Evolutionary conservation across 768 basidiomycete species (phyloP).

Genomic region (Leucocoprinus leucothites): DNA sequence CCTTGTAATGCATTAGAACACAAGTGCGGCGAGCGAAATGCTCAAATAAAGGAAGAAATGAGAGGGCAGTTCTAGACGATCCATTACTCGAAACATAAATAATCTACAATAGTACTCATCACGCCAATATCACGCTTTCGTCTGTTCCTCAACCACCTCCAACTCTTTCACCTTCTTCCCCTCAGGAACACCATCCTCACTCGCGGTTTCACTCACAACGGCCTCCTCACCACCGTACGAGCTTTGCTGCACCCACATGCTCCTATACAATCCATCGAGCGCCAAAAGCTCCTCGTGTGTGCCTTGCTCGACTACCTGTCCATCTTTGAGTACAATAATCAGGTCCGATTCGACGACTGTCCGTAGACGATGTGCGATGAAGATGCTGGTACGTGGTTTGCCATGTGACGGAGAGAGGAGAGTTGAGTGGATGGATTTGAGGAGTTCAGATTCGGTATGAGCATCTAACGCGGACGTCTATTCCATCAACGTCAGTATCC

Average conservation of each 20-base stretch:
- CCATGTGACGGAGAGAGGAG: conserved; percentile 39
- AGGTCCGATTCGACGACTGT: conserved; percentile 93
- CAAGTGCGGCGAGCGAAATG: no score
- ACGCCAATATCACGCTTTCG: no score
- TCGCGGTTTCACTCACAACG: background rate
- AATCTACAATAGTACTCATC: no score
- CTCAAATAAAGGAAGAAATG: no score
- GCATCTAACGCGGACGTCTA: conserved; percentile 96
- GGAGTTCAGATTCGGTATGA: conserved; percentile 91
- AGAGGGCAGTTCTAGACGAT: no score
- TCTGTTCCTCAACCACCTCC: no score
- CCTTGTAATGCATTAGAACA: no score
- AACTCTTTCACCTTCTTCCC: no score
- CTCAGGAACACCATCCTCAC: no score
- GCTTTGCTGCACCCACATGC: conserved; percentile 82
- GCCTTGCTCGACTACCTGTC: conserved; percentile 87
- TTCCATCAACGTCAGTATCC: background rate
- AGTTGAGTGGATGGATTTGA: conserved; percentile 86
- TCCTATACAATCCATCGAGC: conserved; percentile 64
- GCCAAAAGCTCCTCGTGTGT: conserved; percentile 83
- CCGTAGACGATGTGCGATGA: conserved; percentile 91
- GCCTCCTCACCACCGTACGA: conserved; percentile 27
- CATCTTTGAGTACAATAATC: conserved; percentile 93
- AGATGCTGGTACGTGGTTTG: conserved; percentile 87
- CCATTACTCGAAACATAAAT: no score